Percentiles rank a stretch among this genome's conserved stretches.
Evolutionary conservation across 73 alveolate genomes (phyloP).

Genomic region (Paramecium sonneborni): DNA sequence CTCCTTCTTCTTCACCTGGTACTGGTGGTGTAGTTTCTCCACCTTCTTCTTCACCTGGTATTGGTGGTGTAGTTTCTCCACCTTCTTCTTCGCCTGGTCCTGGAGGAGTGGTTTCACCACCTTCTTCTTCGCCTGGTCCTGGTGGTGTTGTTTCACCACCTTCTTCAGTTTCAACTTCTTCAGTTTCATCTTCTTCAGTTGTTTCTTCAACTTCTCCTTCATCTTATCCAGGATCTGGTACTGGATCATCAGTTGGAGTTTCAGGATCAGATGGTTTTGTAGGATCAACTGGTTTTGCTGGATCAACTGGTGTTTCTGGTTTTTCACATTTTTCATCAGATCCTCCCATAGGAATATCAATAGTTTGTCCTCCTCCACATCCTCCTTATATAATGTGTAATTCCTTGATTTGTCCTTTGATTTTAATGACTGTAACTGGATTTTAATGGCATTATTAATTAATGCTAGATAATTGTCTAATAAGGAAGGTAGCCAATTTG

Average conservation of each 20-base stretch:
- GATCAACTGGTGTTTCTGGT: conserved; percentile 8
- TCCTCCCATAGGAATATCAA: conserved; percentile 35
- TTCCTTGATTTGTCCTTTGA: conserved; percentile 51
- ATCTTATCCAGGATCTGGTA: not conserved
- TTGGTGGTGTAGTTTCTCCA: not conserved
- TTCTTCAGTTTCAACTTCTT: not conserved
- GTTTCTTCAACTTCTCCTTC: not conserved
- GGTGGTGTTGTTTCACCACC: not conserved
- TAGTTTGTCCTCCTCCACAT: conserved; percentile 42
- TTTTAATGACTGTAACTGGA: conserved; percentile 48
- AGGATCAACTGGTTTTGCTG: not conserved
- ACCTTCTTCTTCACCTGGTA: not conserved
- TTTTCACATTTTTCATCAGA: not conserved
- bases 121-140: not conserved
- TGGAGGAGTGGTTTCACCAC: not conserved
- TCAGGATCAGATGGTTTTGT: not conserved
- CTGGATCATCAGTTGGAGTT: not conserved
- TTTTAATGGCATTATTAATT: conserved; percentile 22
- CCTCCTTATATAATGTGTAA: conserved; percentile 41
- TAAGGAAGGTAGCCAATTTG: conserved; percentile 52
- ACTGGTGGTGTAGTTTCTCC: not conserved
- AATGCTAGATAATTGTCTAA: conserved; percentile 31
- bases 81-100: not conserved
- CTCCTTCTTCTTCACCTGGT: not conserved
- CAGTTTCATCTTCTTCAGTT: not conserved